Conservation (phyloP, 257 asterid species). For the Solanum dulcamara region DNA sequence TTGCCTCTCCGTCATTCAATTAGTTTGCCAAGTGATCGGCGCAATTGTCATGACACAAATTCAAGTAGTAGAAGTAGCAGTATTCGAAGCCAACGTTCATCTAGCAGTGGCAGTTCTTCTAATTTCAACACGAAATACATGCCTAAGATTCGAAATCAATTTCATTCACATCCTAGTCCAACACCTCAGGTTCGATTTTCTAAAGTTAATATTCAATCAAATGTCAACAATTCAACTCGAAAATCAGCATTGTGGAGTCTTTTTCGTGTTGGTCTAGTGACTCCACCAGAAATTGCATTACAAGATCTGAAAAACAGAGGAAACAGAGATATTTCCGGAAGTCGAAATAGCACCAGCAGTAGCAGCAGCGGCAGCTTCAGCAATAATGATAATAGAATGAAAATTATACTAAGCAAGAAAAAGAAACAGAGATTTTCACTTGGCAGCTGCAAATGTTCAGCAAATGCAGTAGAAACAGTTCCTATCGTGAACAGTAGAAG, state of each 20-base stretch:
- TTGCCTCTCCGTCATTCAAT: constrained; percentile 60
- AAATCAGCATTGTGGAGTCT: constrained; percentile 40
- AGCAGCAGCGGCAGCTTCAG: constrained; percentile 8
- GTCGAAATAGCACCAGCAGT: constrained; percentile 43
- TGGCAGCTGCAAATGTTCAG: constrained; percentile 55
- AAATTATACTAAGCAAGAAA: constrained; percentile 4
- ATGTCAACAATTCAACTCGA: not conserved
- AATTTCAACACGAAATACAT: not conserved
- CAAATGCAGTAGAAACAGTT: constrained; percentile 40
- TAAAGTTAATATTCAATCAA: not conserved
- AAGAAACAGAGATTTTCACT: constrained; percentile 23
- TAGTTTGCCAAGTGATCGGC: constrained; percentile 10
- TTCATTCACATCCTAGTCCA: constrained; percentile 87
- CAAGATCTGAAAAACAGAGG: constrained; percentile 37
- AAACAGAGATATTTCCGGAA: constrained; percentile 7
- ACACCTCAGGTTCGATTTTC: constrained; percentile 48
- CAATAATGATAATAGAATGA: not conserved
- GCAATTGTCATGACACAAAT: constrained; percentile 24
- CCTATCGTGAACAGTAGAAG: constrained; percentile 17
- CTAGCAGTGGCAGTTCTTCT: constrained; percentile 35
- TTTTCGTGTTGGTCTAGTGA: constrained; percentile 52
- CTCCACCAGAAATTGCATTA: constrained; percentile 65
- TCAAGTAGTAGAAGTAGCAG: constrained; percentile 63
- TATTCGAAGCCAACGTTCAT: constrained; percentile 42
- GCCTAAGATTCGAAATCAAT: constrained; percentile 31